Base-by-base conservation (phyloP, 106 monocot genomes). In the Alisma plantagoaquatica region DNA sequence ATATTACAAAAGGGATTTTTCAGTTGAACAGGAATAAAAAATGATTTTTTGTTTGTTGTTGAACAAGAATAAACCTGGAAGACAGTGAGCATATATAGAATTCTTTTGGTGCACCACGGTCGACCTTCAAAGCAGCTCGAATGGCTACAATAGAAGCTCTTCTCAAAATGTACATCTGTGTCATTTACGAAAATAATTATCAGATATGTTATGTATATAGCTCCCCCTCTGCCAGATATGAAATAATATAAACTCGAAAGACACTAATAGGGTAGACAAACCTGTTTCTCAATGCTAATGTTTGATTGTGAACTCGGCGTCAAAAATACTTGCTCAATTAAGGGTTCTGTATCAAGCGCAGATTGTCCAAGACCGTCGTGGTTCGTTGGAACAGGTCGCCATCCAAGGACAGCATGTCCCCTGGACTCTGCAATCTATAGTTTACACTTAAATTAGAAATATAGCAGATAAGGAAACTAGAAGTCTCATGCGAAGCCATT, bases 51-150 rank as follows among this genome's bases (percentile, higher is more conserved):
- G n/a, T n/a, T n/a, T n/a, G n/a, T n/a, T n/a, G n/a, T n/a, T n/a
- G n/a, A n/a, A n/a, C n/a, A n/a, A n/a, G n/a, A n/a, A n/a, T n/a
- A 16, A 25, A 85, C 92, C 92, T 86, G 26, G 86, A 73, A 59
- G 92, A 92, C 41, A 92, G 57, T 28, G 92, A 92, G 61, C 92
- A 86, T 56, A 92, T 78, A 44, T 92, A 92, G 66, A 78, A 92
- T 48, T 86, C 86, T 64, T 68, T 92, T 22, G 45, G 65, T 41
- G 68, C 86, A 65, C 92, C 92, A 72, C 75, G 63, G 27, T 68
- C 60, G 8, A 92, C 41, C 27, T 76, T 68, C 50, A 92, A 67
- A 69, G 86, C 76, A 53, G 78, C 72, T 41, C 92, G 78, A 62
- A 86, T 79, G 26, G 82, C 69, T 33, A 78, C 66, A 68, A 92